Evolutionary conservation across 2,329 filamentous ascomycete species (phyloP).

Genomic region (Fusarium xyrophilum): DNA sequence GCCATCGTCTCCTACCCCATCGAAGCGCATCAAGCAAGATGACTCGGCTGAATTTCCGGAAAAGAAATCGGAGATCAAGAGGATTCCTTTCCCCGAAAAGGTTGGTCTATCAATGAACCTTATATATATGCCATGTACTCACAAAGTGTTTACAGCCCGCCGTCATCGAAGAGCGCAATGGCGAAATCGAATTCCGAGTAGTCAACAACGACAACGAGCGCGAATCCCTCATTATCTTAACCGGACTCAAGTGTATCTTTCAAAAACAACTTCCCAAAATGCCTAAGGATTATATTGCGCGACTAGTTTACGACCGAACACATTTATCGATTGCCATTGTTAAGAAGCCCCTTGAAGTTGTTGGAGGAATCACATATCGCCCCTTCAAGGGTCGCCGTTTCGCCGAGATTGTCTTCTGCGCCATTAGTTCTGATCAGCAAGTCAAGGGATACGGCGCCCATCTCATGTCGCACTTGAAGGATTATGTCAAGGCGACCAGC

Average conservation of each 20-base stretch:
- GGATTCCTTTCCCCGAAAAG: conserved; percentile 90
- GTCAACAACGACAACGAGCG: conserved; percentile 94
- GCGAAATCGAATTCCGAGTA: conserved; percentile 95
- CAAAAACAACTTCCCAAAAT: conserved; percentile 99
- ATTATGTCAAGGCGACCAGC: conserved; percentile 97
- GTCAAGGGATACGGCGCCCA: conserved; percentile 98
- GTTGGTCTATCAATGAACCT: conserved; percentile 48
- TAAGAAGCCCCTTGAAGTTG: conserved; percentile 94
- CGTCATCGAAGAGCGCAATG: conserved; percentile 89
- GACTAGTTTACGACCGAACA: conserved; percentile 95
- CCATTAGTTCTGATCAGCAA: conserved; percentile 96
- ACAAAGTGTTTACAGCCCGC: conserved; percentile 65
- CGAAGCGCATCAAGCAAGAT: conserved; percentile 69
- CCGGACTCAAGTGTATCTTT: conserved; percentile 95
- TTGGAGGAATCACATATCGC: conserved; percentile 94
- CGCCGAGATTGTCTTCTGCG: conserved; percentile 98
- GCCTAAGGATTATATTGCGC: conserved; percentile 98
- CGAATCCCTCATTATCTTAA: conserved; percentile 92
- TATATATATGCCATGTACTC: not conserved
- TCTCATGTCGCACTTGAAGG: conserved; percentile 96
- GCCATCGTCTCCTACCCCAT: conserved; percentile 64
- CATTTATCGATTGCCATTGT: conserved; percentile 97
- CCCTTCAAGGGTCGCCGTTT: conserved; percentile 92
- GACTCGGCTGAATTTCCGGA: conserved; percentile 44
- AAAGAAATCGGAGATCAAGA: conserved; percentile 63